Conservation (phyloP, 1,284 basidiomycete species). For the Melampsora americana region DNA sequence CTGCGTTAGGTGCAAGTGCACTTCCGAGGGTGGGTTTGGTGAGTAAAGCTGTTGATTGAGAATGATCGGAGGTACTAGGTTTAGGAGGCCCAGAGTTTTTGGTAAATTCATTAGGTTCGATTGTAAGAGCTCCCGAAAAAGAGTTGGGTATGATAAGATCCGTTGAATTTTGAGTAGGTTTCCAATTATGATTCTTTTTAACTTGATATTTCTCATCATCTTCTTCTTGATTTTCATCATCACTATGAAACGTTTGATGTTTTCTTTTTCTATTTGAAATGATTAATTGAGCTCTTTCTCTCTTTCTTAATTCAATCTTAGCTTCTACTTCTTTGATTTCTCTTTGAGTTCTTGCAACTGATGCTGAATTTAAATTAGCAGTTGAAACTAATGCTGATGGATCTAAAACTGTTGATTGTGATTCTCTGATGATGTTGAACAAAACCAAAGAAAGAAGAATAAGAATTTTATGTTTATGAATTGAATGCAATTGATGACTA, state of each 20-base stretch:
- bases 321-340: conserved; percentile 14
- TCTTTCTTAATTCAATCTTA: conserved; percentile 26
- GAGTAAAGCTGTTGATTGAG: background rate
- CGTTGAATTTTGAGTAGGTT: too few relatives aligned
- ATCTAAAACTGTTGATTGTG: conserved; percentile 42
- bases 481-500: background rate
- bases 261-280: conserved; percentile 24
- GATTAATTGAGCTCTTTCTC: conserved; percentile 14
- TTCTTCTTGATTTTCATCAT: conserved; percentile 11
- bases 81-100: background rate
- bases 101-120: conserved; percentile 7
- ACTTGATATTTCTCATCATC: too few relatives aligned
- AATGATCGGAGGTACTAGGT: background rate
- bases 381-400: conserved; percentile 38
- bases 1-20: conserved; percentile 13
- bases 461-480: background rate
- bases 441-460: background rate
- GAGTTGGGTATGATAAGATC: conserved; percentile 16
- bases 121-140: conserved; percentile 30
- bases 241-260: conserved; percentile 34
- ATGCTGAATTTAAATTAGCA: conserved; percentile 29
- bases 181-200: too few relatives aligned
- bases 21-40: conserved; percentile 1
- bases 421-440: conserved; percentile 17
- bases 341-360: conserved; percentile 21